Percentiles rank a stretch among this genome's conserved stretches.
phyloP scores from a whole-genome alignment of 1,284 basidiomycete genomes.

The Ustilago curta region DNA sequence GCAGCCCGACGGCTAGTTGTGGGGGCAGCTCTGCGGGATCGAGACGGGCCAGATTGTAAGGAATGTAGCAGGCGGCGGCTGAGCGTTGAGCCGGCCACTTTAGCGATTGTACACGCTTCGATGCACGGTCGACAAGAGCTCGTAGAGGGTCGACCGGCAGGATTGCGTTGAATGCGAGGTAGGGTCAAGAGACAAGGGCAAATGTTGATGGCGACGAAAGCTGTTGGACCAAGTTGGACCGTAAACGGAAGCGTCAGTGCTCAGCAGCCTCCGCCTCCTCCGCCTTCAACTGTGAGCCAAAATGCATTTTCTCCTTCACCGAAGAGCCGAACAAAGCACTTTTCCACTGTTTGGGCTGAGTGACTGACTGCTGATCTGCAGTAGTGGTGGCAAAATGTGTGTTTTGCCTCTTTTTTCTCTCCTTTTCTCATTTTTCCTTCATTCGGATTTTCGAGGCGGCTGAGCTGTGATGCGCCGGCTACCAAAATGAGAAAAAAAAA shows the following conservation, averaged over 20 bases:
- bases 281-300: not conserved
- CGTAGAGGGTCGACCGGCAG: conserved; percentile 26
- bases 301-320: not conserved
- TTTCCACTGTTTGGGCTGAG: conserved; percentile 1
- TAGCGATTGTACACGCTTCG: conserved; percentile 1
- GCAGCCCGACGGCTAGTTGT: no score
- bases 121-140: conserved; percentile 32
- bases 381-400: conserved; percentile 10
- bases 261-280: conserved; percentile 2
- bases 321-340: conserved; percentile 7
- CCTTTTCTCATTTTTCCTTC: conserved; percentile 3
- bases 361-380: not conserved
- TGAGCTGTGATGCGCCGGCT: conserved; percentile 4
- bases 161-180: conserved; percentile 14
- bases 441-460: not conserved
- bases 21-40: no score
- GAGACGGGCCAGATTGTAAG: not conserved
- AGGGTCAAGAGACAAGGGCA: not conserved
- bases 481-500: not conserved
- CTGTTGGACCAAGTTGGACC: not conserved
- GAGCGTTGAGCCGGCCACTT: not conserved
- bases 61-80: not conserved
- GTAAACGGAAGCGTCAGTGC: conserved; percentile 10
- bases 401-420: conserved; percentile 5
- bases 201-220: conserved; percentile 3